These are phyloP conservation scores for Aphelidium insulamus DNA, from an alignment of 371 early-diverging fungal species.

Conservation along the genomic window DNA sequence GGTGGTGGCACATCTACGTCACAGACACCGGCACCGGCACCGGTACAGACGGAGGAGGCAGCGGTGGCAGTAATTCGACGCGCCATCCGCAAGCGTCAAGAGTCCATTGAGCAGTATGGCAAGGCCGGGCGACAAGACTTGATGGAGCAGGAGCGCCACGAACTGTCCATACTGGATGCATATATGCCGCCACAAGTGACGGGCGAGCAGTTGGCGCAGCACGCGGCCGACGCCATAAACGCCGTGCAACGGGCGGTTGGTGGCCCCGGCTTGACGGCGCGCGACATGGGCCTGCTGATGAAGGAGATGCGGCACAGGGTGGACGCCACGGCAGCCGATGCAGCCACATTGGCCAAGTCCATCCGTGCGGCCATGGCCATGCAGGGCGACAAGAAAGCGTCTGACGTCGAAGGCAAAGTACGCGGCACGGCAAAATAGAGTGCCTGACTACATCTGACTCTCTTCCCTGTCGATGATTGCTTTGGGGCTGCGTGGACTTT, in stretches of 20 bases:
- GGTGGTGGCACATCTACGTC: constrained; percentile 4
- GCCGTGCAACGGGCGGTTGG: constrained; percentile 27
- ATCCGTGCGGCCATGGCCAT: too few species aligned
- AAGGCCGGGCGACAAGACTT: constrained; percentile 38
- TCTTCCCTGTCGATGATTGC: too few species aligned
- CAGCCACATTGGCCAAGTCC: too few species aligned
- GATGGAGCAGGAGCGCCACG: constrained; percentile 29
- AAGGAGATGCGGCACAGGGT: constrained; percentile 33
- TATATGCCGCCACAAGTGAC: constrained; percentile 50
- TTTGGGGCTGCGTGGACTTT: too few species aligned
- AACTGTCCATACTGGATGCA: constrained; percentile 27
- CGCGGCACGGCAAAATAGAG: too few species aligned
- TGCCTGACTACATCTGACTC: too few species aligned
- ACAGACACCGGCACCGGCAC: constrained; percentile 11
- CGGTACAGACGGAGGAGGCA: too few species aligned
- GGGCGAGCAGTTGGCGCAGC: constrained; percentile 36
- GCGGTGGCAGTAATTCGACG: constrained; percentile 31
- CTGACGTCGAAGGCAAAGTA: too few species aligned
- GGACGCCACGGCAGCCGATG: constrained; percentile 33
- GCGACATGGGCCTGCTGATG: constrained; percentile 53
- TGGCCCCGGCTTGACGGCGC: constrained; percentile 20
- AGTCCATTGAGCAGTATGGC: constrained; percentile 32
- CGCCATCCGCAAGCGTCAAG: constrained; percentile 43
- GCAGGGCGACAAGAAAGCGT: too few species aligned
- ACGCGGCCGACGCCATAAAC: constrained; percentile 21